phyloP scores from a whole-genome alignment of 192 early-diverging fungal genomes.

The Pilaira anomala region DNA sequence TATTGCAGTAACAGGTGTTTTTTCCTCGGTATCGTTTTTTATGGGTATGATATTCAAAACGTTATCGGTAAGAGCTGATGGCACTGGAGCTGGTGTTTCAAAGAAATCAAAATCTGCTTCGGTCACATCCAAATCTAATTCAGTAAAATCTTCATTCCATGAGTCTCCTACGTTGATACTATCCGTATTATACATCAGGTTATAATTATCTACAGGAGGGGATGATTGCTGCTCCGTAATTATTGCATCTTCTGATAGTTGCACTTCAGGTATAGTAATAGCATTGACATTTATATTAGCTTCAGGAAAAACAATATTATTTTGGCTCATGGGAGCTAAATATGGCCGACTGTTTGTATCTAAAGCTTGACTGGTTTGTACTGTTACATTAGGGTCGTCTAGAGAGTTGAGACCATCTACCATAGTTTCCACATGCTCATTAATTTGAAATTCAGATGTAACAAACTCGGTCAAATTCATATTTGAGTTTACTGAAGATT shows the following conservation, averaged over 20 bases:
- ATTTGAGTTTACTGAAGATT: no score
- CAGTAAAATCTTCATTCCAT: slow-evolving; percentile 24
- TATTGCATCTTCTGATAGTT: neutral
- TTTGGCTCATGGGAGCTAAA: no score
- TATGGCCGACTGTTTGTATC: no score
- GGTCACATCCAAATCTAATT: slow-evolving; percentile 31
- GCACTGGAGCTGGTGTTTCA: slow-evolving; percentile 1
- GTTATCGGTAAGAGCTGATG: slow-evolving; percentile 2
- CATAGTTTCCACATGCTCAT: no score
- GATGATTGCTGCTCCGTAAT: no score
- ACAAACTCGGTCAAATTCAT: no score
- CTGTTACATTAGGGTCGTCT: no score
- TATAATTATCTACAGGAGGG: slow-evolving; percentile 9
- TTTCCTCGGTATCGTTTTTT: neutral
- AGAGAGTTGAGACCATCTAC: no score
- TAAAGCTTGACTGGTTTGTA: no score
- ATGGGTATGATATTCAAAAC: neutral
- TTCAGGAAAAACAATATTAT: no score
- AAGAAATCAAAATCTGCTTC: slow-evolving; percentile 37
- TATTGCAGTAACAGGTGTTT: neutral
- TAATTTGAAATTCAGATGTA: no score
- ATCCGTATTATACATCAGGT: slow-evolving; percentile 8
- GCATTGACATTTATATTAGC: no score
- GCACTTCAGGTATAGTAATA: neutral
- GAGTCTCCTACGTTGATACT: neutral